Conservation (phyloP, 2,329 filamentous ascomycete species). For the Sphaerulina vaccinii region DNA sequence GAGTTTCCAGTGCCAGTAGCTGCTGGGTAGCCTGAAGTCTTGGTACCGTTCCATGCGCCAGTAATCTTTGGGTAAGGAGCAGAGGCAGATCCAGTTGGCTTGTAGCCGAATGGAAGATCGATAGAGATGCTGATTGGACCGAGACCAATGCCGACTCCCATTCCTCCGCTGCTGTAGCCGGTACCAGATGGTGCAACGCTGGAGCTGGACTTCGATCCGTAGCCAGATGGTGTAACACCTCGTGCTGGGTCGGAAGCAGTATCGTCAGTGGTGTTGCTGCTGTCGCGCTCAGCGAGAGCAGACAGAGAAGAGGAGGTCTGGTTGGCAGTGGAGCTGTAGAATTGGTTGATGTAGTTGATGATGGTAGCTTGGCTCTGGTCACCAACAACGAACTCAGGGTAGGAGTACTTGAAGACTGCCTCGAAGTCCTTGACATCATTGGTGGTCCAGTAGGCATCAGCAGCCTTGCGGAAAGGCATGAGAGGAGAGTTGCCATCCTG, state of each 20-base stretch:
- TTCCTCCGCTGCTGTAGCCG: not conserved
- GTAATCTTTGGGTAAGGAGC: conserved; percentile 6
- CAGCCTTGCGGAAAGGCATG: conserved; percentile 62
- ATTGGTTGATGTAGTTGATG: conserved; percentile 46
- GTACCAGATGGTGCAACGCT: not conserved
- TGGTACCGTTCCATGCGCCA: conserved; percentile 16
- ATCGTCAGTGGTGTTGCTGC: not conserved
- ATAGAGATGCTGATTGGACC: conserved; percentile 17
- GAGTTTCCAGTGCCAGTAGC: conserved; percentile 5
- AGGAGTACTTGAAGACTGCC: conserved; percentile 69
- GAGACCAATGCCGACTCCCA: conserved; percentile 14
- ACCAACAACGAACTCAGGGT: conserved; percentile 60
- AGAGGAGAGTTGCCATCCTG: conserved; percentile 31
- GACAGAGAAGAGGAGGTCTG: conserved; percentile 17
- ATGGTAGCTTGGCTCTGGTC: conserved; percentile 53
- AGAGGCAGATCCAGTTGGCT: conserved; percentile 6
- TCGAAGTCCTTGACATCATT: conserved; percentile 63
- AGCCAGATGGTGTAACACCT: not conserved
- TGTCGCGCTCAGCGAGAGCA: conserved; percentile 12
- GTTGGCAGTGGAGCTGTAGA: conserved; percentile 52
- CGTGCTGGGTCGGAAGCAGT: not conserved
- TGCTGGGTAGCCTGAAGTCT: conserved; percentile 3
- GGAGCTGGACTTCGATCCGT: not conserved
- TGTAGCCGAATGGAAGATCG: conserved; percentile 9
- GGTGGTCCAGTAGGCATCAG: conserved; percentile 66